Base-by-base conservation (phyloP, 2,329 filamentous ascomycete genomes). In the Aspergillus carbonarius region DNA sequence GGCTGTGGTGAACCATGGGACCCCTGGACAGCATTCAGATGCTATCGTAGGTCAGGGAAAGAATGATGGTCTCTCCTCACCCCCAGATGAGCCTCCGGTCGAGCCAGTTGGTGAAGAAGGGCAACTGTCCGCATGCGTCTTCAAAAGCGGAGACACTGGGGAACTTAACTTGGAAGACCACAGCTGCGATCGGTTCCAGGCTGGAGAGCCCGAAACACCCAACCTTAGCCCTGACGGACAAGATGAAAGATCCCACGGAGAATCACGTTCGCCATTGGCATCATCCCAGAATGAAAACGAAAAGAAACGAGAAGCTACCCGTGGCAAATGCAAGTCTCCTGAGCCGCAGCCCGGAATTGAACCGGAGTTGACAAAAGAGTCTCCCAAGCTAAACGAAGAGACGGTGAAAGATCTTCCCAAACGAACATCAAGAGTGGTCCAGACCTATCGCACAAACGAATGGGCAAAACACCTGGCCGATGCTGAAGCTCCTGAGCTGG, bases 401-500 rank as follows among this genome's bases (percentile, higher is more conserved):
- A 73, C 73, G 4, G 71, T 79, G 32, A 85, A 86, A 3, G 81
- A 81, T 10, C 81, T 96, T 9, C 90, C 91, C 0, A 78, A 82
- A n/a, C 85, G 86, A 12, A 75, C 92, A 34, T 95, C 92, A 1
- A 88, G 85, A 60, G 84, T 96, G 8, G 89, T 92, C 1, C 80
- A 91, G 72, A 90, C 89, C 0, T 96, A 95, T 70, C 86, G 93
- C 58, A 97, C 92, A 1, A 96, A 96, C 64, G 93, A 98, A 76
- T 98, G 93, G 93, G 92, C 92, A 0, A 97, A 96, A 73, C 92
- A 96, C 72, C 81, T 96, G 10, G 86, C 87, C 62, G 79, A 84
- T 42, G 92, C 93, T 6, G 93, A 97, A 15, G 78, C 79, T 5
- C 92, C 92, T 1, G 83, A 86, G 1, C 72, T 90, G 12, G 79